phyloP scores from a whole-genome alignment of 306 rosid species.

The Rosa multiflora region DNA sequence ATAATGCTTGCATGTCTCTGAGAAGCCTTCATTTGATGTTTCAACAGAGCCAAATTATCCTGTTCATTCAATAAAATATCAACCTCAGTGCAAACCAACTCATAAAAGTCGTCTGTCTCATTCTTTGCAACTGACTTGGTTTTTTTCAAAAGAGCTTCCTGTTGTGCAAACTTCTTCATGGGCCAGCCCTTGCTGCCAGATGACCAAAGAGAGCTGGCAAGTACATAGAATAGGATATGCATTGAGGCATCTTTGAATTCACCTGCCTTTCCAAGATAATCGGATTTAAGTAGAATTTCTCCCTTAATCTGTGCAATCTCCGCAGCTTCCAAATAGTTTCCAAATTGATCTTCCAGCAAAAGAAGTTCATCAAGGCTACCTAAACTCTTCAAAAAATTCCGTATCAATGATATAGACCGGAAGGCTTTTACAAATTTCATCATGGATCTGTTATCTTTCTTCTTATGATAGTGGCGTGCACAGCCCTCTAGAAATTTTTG shows the following conservation, averaged over 20 bases:
- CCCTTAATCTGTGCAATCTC: constrained; percentile 15
- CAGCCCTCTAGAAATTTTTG: constrained; percentile 40
- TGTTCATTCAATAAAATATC: background rate
- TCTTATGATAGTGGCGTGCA: constrained; percentile 41
- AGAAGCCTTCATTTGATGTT: constrained; percentile 20
- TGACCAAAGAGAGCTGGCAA: constrained; percentile 22
- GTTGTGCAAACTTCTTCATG: constrained; percentile 1
- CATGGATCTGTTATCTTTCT: constrained; percentile 44
- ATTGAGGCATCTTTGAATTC: constrained; percentile 31
- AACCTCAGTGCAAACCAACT: constrained; percentile 8
- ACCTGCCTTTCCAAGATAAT: constrained; percentile 46
- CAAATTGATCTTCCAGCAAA: constrained; percentile 48
- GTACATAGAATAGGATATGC: background rate
- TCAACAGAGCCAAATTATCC: background rate
- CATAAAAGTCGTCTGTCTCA: background rate
- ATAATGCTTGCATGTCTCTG: background rate
- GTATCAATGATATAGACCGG: constrained; percentile 42
- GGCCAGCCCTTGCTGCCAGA: constrained; percentile 15
- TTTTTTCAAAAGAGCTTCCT: constrained; percentile 10
- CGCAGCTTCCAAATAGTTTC: constrained; percentile 46
- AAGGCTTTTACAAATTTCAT: constrained; percentile 60
- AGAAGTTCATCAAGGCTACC: constrained; percentile 55
- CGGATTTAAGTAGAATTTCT: constrained; percentile 16
- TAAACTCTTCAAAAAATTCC: constrained; percentile 41
- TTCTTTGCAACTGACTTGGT: constrained; percentile 10